Evolutionary conservation across 139 green algal species (phyloP), one percentile per base, ranked within the genome.

Genomic region (Volvox reticuliferus): DNA sequence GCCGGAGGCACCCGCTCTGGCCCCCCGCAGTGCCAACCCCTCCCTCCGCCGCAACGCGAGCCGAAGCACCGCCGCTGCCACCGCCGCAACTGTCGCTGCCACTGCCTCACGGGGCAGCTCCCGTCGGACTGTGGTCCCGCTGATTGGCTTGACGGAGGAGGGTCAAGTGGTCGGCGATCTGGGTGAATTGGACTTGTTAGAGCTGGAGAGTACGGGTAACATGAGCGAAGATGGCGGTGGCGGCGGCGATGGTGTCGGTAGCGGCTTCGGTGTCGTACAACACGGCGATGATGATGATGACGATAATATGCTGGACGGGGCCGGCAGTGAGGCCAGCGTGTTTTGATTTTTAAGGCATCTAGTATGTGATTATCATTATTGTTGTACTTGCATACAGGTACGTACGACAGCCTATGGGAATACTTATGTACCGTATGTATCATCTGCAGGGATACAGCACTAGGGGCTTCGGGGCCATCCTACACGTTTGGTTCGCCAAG

Each of bases 151-250:
- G 24, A 80, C 67, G 13, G 24, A 18, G 35, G 68, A 80, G 36
- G 83, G 83, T 5, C 83, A 35, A 0, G 21, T 89, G 12, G 83
- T 80, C 12, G 83, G 83, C 1, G 83, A 89, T 28, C 28, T 89
- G 36, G 67, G 26, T 6, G 83, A 89, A 9, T 37, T 89, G 83
- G 83, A 89, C 32, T 24, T 89, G 36, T 26, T 89, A 65, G 83
- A 89, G 36, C 83, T 89, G 1, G 26, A 89, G 44, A n/a, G 9
- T 20, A n/a, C 36, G 26, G 44, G 28, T 0, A 2, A 44, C 12
- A 62, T 24, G 9, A 28, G 24, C 21, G 65, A 73, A 28, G 65
- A 73, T 16, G 65, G 20, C 18, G 83, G 79, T 32, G 82, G 36
- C 22, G 63, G 19, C 18, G 20, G 19, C n/a, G 61, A 12, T 3